Conservation (phyloP, 2,329 filamentous ascomycete genomes). For the Cordyceps javanica region DNA sequence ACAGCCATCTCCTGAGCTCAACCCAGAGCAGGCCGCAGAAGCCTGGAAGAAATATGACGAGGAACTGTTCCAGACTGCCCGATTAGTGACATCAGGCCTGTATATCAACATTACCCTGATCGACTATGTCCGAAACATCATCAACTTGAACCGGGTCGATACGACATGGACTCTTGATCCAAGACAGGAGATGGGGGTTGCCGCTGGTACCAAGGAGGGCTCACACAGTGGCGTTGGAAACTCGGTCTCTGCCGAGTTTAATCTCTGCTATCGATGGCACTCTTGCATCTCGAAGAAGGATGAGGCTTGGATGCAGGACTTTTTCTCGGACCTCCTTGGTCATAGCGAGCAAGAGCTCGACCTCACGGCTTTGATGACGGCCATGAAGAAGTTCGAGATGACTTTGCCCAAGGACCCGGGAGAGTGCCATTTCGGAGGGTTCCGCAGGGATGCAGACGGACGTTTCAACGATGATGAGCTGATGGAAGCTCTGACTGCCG, state of each 20-base stretch:
- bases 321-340: constrained; percentile 56
- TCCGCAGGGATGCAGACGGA: constrained; percentile 60
- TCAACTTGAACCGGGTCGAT: constrained; percentile 53
- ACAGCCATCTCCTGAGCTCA: constrained; percentile 47
- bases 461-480: constrained; percentile 71
- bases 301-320: constrained; percentile 71
- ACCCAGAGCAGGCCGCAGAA: constrained; percentile 41
- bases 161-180: constrained; percentile 80
- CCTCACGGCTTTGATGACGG: constrained; percentile 52
- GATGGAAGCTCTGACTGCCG: constrained; percentile 59
- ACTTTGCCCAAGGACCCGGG: constrained; percentile 54
- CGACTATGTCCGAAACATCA: constrained; percentile 73
- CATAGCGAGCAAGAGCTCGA: constrained; percentile 35
- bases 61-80: constrained; percentile 72
- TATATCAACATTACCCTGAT: constrained; percentile 75
- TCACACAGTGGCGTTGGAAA: constrained; percentile 72
- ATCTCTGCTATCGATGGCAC: constrained; percentile 83
- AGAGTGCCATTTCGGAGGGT: constrained; percentile 60
- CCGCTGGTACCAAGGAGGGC: constrained; percentile 45
- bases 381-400: constrained; percentile 57
- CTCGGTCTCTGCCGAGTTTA: constrained; percentile 82
- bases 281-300: constrained; percentile 69
- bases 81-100: constrained; percentile 66
- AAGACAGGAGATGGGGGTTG: constrained; percentile 58
- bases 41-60: constrained; percentile 67